Evolutionary conservation across 352 stramenopile genomes (phyloP).

Genomic region (Achlya hypogyna): DNA sequence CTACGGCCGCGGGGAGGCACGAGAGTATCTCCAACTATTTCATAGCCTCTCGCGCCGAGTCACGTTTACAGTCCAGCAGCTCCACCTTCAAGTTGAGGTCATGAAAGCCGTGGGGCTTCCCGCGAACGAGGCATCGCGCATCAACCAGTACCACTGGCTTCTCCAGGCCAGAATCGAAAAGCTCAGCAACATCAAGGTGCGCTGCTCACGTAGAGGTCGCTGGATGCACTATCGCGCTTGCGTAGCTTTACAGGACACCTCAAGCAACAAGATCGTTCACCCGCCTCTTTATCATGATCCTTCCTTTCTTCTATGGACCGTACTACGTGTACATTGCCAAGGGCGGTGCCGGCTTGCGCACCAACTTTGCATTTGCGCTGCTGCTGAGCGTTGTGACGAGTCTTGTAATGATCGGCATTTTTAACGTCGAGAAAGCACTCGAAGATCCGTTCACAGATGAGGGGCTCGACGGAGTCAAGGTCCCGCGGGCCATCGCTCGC

Average conservation of each 20-base stretch:
- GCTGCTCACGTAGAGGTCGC: background rate
- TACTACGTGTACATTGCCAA: conserved; percentile 79
- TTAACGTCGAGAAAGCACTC: conserved; percentile 78
- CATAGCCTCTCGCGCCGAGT: conserved; percentile 47
- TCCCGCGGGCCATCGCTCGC: background rate
- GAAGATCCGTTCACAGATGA: conserved; percentile 67
- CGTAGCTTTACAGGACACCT: conserved; percentile 75
- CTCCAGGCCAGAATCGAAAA: conserved; percentile 71
- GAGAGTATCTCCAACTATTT: conserved; percentile 30
- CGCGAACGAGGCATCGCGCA: conserved; percentile 74
- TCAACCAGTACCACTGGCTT: conserved; percentile 85
- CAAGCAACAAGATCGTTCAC: conserved; percentile 81
- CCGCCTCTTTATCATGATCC: conserved; percentile 69
- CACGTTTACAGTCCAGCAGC: conserved; percentile 36
- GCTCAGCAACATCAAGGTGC: conserved; percentile 69
- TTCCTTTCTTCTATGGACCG: conserved; percentile 75
- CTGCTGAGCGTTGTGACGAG: conserved; percentile 65
- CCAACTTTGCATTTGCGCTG: conserved; percentile 72
- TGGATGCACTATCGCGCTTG: background rate
- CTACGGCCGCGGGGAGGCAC: conserved; percentile 35
- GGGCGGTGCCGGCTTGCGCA: conserved; percentile 33
- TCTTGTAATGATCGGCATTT: conserved; percentile 78
- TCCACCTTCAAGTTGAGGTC: conserved; percentile 70
- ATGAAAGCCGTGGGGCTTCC: conserved; percentile 63
- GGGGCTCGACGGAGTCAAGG: conserved; percentile 19